These are phyloP conservation scores for Penicillium sp. DNA, from an alignment of 2,329 filamentous ascomycete genomes.

Conservation along the genomic window DNA sequence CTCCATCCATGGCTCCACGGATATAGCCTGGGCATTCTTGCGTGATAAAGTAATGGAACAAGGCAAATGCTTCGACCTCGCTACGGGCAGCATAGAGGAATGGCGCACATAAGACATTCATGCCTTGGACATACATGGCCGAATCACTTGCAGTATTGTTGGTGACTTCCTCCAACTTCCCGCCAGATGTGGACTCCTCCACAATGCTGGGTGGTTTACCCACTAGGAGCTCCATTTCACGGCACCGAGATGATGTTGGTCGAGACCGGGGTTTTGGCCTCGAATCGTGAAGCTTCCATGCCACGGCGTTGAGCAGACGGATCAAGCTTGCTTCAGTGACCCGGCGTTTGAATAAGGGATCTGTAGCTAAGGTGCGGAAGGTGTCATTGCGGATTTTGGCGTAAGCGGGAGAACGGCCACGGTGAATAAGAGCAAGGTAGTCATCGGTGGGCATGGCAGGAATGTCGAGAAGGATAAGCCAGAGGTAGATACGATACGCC, in stretches of 20 bases:
- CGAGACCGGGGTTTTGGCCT: constrained; percentile 49
- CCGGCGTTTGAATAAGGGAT: constrained; percentile 91
- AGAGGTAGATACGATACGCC: constrained; percentile 87
- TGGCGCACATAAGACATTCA: constrained; percentile 96
- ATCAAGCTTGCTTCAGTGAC: constrained; percentile 96
- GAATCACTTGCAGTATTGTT: constrained; percentile 57
- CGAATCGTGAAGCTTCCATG: constrained; percentile 87
- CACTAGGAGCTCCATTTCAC: constrained; percentile 46
- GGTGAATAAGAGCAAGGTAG: constrained; percentile 87
- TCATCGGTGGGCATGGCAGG: constrained; percentile 80
- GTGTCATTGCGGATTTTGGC: constrained; percentile 98
- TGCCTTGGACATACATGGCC: constrained; percentile 93
- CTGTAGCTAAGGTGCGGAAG: constrained; percentile 92
- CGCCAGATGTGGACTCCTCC: constrained; percentile 52
- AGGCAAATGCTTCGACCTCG: constrained; percentile 90
- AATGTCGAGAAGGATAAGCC: constrained; percentile 89
- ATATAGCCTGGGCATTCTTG: constrained; percentile 91
- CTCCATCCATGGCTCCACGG: constrained; percentile 92
- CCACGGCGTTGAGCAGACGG: constrained; percentile 88
- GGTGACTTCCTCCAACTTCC: constrained; percentile 14
- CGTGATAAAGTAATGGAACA: constrained; percentile 85
- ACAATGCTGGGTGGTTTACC: constrained; percentile 40
- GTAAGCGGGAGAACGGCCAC: constrained; percentile 90
- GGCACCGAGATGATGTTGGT: constrained; percentile 46
- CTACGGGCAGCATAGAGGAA: constrained; percentile 93